Percentiles rank a stretch among this genome's conserved stretches.
Conservation (phyloP, 371 early-diverging fungal species). For the Mortierella sp. region DNA sequence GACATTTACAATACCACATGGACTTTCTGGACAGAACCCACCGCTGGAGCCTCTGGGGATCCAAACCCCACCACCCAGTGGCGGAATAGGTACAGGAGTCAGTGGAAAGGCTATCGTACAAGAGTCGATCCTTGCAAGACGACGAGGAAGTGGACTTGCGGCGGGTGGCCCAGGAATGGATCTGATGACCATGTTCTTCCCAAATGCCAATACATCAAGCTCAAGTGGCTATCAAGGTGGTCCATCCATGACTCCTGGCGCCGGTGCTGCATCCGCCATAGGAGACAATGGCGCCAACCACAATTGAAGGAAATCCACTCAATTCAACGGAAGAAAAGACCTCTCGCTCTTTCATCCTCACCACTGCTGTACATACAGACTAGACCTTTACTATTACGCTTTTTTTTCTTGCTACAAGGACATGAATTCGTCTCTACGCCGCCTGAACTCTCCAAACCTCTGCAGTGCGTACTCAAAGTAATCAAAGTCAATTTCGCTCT, state of each 20-base stretch:
- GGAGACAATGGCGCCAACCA: neutral
- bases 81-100: conserved; percentile 1
- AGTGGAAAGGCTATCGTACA: neutral
- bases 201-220: neutral
- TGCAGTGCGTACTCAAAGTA: conserved; percentile 78
- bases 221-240: too few species aligned
- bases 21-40: neutral
- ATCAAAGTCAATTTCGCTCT: conserved; percentile 87
- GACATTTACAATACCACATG: neutral
- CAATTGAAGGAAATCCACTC: too few species aligned
- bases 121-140: conserved; percentile 20
- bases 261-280: neutral
- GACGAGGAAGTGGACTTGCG: conserved; percentile 27
- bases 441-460: conserved; percentile 58
- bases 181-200: conserved; percentile 10
- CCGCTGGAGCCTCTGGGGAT: conserved; percentile 3
- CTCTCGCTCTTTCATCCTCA: neutral
- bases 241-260: neutral
- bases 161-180: conserved; percentile 15
- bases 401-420: conserved; percentile 16
- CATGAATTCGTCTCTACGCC: conserved; percentile 46
- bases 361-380: neutral
- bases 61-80: conserved; percentile 33
- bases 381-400: neutral
- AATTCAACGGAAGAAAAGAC: too few species aligned